Base-by-base conservation (phyloP, 208 protist genomes). In the Spongospora subterranea region DNA sequence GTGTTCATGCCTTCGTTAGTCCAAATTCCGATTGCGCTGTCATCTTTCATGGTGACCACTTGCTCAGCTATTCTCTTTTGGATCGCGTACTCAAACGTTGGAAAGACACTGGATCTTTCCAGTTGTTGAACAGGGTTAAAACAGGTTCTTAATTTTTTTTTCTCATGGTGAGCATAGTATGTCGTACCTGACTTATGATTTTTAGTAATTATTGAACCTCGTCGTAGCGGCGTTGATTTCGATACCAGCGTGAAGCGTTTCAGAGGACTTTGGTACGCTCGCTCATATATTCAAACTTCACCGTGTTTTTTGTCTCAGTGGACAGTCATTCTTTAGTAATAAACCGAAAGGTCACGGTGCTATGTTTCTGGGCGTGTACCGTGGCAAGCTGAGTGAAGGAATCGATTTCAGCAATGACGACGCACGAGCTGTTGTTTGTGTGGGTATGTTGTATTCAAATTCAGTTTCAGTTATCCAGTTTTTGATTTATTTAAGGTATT, bases 371-470 rank as follows among this genome's bases (percentile, higher is more conserved):
- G 92, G 45, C 24, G 71, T 93, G 24, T 93, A 90, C 45, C 77
- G 91, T 71, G 92, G 92, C 53, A 90, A 46, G 35, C 71, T 93
- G 11, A 93, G 92, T 64, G 92, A 93, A 93, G 91, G 91, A 38
- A 91, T 91, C 0, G 90, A 91, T 29, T 91, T 91, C 43, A 20
- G n/a, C 64, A 76, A 91, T 50, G 0, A 40, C 0, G 54, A 91
- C 39, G 46, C 88, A 53, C 77, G 92, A 54, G 90, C 90, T n/a
- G 90, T 91, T 0, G 38, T 91, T 39, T 41, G 38, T 82, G 40
- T 82, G 6, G 71, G 71, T 82, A 6, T 20, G 71, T 39, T n/a
- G n/a, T n/a, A 6, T 17, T 82, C 11, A 45, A 43, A 45, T 35
- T 20, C 71, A 6, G 6, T 35, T 43, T 17, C n/a, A 40, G 17